Evolutionary conservation across 257 asterid species (phyloP).

Genomic region (Solanum pinnatisectum): DNA sequence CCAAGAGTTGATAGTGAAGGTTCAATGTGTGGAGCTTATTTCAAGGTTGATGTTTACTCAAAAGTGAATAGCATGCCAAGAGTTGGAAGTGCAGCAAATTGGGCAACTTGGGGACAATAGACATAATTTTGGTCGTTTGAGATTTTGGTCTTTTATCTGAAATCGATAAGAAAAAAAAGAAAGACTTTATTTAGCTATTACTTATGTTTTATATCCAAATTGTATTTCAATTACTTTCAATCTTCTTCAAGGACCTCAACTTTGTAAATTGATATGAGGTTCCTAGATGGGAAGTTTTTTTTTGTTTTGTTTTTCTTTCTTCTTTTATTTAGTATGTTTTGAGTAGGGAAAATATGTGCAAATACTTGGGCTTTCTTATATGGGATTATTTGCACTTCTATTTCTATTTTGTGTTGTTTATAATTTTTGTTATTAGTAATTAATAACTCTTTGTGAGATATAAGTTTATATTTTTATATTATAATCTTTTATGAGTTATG

Average conservation of each 20-base stretch:
- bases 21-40: slow-evolving; percentile 78
- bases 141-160: not conserved
- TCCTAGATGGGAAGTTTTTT: not conserved
- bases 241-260: not conserved
- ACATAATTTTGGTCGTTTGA: not conserved
- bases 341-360: not conserved
- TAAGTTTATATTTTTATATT: no score
- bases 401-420: not conserved
- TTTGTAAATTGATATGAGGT: not conserved
- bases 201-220: not conserved
- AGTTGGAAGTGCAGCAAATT: slow-evolving; percentile 89
- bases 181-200: not conserved
- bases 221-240: not conserved
- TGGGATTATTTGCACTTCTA: not conserved
- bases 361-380: not conserved
- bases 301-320: no score
- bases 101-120: slow-evolving; percentile 34
- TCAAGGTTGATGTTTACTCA: slow-evolving; percentile 66
- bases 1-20: slow-evolving; percentile 96
- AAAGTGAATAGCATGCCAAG: slow-evolving; percentile 75
- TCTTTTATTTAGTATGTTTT: not conserved
- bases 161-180: not conserved
- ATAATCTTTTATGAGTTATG: not conserved
- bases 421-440: not conserved
- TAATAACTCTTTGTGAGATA: not conserved